These are phyloP conservation scores for Boletus fagicola DNA, from an alignment of 768 basidiomycete species.

Conservation along the genomic window DNA sequence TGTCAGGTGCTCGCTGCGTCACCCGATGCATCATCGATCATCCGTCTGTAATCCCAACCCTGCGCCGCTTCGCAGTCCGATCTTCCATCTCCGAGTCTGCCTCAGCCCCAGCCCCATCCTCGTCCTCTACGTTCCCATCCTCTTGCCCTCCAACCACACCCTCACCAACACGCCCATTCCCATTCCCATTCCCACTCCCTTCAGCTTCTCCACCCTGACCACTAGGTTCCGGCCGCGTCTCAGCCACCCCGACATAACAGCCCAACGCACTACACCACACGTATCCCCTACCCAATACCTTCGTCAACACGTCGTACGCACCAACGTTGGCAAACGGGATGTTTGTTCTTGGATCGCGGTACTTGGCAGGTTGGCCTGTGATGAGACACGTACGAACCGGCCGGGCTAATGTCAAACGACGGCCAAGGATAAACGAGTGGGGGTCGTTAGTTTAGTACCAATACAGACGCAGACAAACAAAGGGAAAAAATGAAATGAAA, in stretches of 20 bases:
- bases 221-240: neutral
- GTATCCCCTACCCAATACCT: constrained; percentile 63
- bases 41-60: neutral
- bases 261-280: constrained; percentile 54
- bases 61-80: neutral
- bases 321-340: constrained; percentile 73
- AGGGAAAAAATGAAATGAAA: neutral
- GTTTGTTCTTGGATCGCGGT: constrained; percentile 75
- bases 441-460: neutral
- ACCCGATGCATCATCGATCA: neutral
- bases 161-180: neutral
- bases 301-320: constrained; percentile 65
- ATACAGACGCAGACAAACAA: neutral
- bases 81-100: neutral
- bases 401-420: neutral
- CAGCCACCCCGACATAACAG: constrained; percentile 37
- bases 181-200: neutral
- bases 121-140: neutral
- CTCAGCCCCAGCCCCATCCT: too few species aligned
- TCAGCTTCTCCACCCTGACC: neutral
- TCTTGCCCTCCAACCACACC: too few species aligned
- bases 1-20: too few species aligned
- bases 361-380: constrained; percentile 74
- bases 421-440: neutral
- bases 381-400: constrained; percentile 62